Base-by-base conservation (phyloP, 2,329 filamentous ascomycete species). In the Colletotrichum liaoningense region DNA sequence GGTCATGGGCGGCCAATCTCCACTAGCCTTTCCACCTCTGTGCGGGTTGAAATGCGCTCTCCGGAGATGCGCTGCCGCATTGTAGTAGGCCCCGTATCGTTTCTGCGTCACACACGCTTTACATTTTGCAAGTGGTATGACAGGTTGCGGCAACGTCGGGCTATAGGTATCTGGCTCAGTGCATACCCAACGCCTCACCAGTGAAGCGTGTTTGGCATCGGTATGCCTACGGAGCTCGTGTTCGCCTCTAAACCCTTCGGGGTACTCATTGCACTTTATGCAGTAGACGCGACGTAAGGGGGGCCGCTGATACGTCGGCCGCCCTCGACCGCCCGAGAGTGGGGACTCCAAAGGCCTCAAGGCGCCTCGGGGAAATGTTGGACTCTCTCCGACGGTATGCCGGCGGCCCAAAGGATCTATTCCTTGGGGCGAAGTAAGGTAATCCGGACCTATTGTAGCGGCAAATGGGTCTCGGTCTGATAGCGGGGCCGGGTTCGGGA, bases 241-340 rank as follows among this genome's bases (percentile, higher is more conserved):
- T 69, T 97, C 95, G 71, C 95, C 95, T 58, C 95, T 93, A 81
- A 98, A 98, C 5, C 95, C 95, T 74, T 95, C 92, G 3, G 93
- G 93, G 74, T 96, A 92, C 78, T 95, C 93, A 76, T 92, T 91
- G 84, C 95, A 98, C 77, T 93, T 90, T 22, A 87, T 86, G 82
- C 95, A 98, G 79, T 91, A 92, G 63, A 95, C 92, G 76, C 94
- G 93, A 28, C 91, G 89, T 64, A 94, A 88, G 28, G 91, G 89
- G 26, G 87, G 85, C 30, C 88, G 83, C 72, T 88, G 88, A 69
- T 88, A 89, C 0, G 86, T 82, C 1, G 85, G 81, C 56, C 84
- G 81, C 30, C 83, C 79, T 74, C 84, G 84, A 4, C 81, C 78
- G 7, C 79, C 78, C 4, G 84, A 78, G 9, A 85, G 81, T 1